Conservation (phyloP, 2,329 filamentous ascomycete species). For the Ophiocordyceps unilateralis region DNA sequence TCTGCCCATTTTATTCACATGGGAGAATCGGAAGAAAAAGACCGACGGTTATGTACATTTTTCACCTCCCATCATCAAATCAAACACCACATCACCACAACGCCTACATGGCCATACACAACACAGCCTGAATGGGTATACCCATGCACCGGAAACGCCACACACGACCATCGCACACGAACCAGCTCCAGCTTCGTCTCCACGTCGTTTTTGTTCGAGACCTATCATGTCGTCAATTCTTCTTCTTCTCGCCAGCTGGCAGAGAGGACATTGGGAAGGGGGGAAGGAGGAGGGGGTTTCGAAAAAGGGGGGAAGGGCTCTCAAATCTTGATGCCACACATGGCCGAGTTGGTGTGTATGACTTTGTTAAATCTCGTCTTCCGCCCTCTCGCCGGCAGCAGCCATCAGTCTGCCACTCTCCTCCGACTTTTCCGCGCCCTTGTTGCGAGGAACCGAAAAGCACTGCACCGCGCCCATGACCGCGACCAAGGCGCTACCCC, state of each 20-base stretch:
- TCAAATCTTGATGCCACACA: not conserved
- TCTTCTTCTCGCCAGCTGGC: not conserved
- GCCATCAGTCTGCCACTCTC: conserved; percentile 14
- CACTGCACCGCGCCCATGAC: conserved; percentile 40
- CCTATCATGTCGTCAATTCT: not conserved
- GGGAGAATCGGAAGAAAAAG: not conserved
- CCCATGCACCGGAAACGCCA: not conserved
- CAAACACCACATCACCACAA: not conserved
- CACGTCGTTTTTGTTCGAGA: not conserved
- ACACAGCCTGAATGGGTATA: not conserved
- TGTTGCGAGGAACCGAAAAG: conserved; percentile 29
- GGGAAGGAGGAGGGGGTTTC: too few relatives aligned
- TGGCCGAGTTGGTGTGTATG: too few relatives aligned
- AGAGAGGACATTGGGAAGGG: not conserved
- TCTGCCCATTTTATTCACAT: not conserved
- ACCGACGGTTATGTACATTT: not conserved
- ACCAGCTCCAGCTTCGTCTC: not conserved
- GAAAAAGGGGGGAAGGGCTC: not conserved
- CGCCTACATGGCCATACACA: not conserved
- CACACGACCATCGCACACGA: not conserved
- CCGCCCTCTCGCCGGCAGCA: conserved; percentile 12
- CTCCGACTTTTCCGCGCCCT: conserved; percentile 10
- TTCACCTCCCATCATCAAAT: not conserved
- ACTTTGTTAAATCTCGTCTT: conserved; percentile 3
- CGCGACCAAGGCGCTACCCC: conserved; percentile 40